Base-by-base conservation (phyloP, 1,284 basidiomycete species). In the Dichomitus squalens region DNA sequence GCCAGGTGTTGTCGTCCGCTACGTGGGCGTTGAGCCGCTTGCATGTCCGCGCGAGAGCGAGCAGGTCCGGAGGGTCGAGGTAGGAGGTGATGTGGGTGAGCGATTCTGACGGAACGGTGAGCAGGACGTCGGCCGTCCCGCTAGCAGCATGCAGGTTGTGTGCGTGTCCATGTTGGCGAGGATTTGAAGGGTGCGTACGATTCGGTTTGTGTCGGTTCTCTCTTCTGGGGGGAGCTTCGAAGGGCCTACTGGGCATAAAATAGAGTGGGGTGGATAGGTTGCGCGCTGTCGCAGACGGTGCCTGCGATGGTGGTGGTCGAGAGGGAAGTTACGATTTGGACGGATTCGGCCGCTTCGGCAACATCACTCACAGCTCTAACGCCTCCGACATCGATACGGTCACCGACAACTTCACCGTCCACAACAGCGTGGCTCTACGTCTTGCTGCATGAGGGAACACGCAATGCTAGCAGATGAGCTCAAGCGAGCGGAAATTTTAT, bases 1-100 rank as follows among this genome's bases (percentile, higher is more conserved):
- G 80, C 93, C 93, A 95, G 31, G 89, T 93, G 64, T 85, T 87
- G 59, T 95, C 93, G 66, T 92, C 83, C 59, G 81, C 81, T 76
- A 92, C 76, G 76, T 92, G 88, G 58, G 80, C 74, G 64, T 82
- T 76, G 60, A 94, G 80, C 46, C 71, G 66, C 46, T 73, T 76
- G 70, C 83, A 85, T 44, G 87, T 84, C 60, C 73, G 72, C 11
- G 81, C 78, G 61, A 92, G 82, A 1, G 79, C 71, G 47, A 86
- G 71, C 36, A 95, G 82, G 6, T 84, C 78, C 0, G 76, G 74
- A 0, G 90, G 89, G 66, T 87, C 80, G 52, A 95, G 85, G 69
- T 85, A 87, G 9, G 89, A 80, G n/a, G 91, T 89, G 74, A 94
- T 80, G 60, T 90, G 88, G 35, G 85, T 85, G 72, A 94, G 87